Base-by-base conservation (phyloP, 148 eudicot genomes). In the Nepenthes gracilis region DNA sequence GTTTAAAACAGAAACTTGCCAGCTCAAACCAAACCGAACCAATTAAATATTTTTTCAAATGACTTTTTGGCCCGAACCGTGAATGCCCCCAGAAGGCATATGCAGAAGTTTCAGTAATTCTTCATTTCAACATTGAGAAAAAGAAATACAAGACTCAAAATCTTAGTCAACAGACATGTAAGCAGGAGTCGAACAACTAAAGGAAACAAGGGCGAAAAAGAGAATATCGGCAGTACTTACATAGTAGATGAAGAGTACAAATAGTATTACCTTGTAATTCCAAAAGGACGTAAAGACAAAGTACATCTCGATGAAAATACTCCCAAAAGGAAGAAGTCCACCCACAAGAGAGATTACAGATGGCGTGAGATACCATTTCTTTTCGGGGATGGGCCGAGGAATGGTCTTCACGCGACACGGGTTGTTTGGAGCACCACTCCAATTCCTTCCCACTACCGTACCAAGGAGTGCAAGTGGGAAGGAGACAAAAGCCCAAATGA, bases 281-380 rank as follows among this genome's bases (percentile, higher is more conserved):
- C 92, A 88, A 63, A 89, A 89, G 64, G 96, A 85, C 33, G 93
- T 89, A 83, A 88, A 81, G 54, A 78, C 81, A 64, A 83, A 83
- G 69, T 81, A 83, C 89, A 89, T 88, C 74, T 88, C 92, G 59
- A 88, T 88, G 74, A 88, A 88, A 54, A 88, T 88, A 82, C 96
- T 88, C 56, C 96, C 96, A 66, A 88, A 88, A 33, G 96, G 96
- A 65, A 88, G 83, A 63, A 88, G 81, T 55, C 96, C 96, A 8
- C 96, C 96, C 96, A 88, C 85, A 43, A 88, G 64, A 38, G 88
- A 80, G 43, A 88, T 78, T 36, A 88, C 79, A 23, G 96, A 83
- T 12, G 96, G 96, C 37, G 96, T 83, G 59, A 88, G 86, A 60
- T 88, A 88, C 96, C 96, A 88, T 65, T 88, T 85, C 81, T 88